Percentiles rank a stretch among this genome's conserved stretches.
These are phyloP conservation scores for Aspergillus avenaceus DNA, from an alignment of 495 filamentous ascomycete species.

Conservation along the genomic window DNA sequence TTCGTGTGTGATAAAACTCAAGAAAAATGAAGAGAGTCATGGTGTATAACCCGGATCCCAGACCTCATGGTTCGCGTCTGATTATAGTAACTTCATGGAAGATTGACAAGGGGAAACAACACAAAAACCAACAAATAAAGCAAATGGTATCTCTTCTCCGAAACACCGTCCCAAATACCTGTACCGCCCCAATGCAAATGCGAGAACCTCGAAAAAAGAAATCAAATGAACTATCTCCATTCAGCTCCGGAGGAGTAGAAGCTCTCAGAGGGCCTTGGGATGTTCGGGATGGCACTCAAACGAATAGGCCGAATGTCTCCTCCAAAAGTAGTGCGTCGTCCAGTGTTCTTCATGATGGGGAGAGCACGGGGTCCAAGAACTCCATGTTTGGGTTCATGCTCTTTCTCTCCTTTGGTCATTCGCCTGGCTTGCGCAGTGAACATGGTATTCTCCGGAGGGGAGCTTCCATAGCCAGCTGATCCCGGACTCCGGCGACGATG, in stretches of 20 bases:
- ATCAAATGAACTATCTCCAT: slow-evolving; percentile 15
- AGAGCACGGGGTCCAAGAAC: slow-evolving; percentile 63
- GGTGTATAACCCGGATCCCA: slow-evolving; percentile 4
- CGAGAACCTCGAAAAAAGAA: slow-evolving; percentile 11
- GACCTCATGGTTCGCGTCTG: slow-evolving; percentile 5
- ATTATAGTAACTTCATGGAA: too few relatives aligned
- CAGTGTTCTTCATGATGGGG: slow-evolving; percentile 60
- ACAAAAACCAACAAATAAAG: slow-evolving; percentile 13
- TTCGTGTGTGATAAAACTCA: background rate
- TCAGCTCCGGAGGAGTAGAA: slow-evolving; percentile 7
- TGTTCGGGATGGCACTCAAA: slow-evolving; percentile 33
- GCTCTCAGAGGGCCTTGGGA: slow-evolving; percentile 14
- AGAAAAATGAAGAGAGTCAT: slow-evolving; percentile 3
- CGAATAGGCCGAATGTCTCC: slow-evolving; percentile 46
- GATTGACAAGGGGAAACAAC: too few relatives aligned
- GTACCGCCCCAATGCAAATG: slow-evolving; percentile 15
- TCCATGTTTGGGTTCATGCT: slow-evolving; percentile 46
- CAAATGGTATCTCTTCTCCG: slow-evolving; percentile 34
- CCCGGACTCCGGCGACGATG: slow-evolving; percentile 64
- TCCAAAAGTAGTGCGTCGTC: slow-evolving; percentile 47
- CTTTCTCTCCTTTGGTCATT: slow-evolving; percentile 66
- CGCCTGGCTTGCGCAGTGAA: slow-evolving; percentile 69
- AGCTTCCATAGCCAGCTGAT: slow-evolving; percentile 47
- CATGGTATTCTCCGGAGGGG: slow-evolving; percentile 55
- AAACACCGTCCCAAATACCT: slow-evolving; percentile 26